Evolutionary conservation across 1,284 basidiomycete species (phyloP), one percentile per base, ranked within the genome.

Genomic region (Malassezia japonica): DNA sequence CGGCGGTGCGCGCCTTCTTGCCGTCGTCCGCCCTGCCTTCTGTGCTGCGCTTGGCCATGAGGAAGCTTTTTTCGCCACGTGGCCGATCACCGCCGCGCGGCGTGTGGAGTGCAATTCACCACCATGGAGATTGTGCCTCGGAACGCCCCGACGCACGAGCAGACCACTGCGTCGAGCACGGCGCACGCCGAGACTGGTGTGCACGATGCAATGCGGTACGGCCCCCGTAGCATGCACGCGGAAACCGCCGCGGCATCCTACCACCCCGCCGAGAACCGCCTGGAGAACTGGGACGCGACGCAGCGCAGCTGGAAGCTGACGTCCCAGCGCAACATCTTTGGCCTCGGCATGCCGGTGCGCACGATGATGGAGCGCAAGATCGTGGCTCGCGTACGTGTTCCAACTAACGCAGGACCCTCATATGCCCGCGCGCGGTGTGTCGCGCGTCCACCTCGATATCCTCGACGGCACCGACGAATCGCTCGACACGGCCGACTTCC

Each of bases 281-380:
- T 72, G 18, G 70, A 70, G 47, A 48, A 59, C 29, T 98, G 92
- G 92, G 83, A 89, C 50, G 83, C 83, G 60, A 91, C 91, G 5
- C 88, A 92, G 72, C 84, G 88, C 72, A 85, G 86, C 72, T 73
- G 91, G 50, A 85, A 86, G 73, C 78, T 94, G 55, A 88, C 82
- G 37, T 77, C 94, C 75, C 81, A 89, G 72, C 81, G 91, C 48
- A 84, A 90, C 74, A 75, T 84, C 32, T 86, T 84, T 68, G 92
- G 92, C 32, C 73, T 96, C 60, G 86, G 87, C 62, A 83, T 86
- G 31, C 92, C 92, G 5, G 80, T 94, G 72, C 80, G 90, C 37
- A 77, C 83, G 51, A 78, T 92, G 64, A 96, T 98, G 92, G 92
- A 98, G 74, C 80, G 90, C 65, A 86, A 85, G 78, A 80, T 90